Conservation (phyloP, 371 early-diverging fungal genomes). For the Mortierella polycephala region DNA sequence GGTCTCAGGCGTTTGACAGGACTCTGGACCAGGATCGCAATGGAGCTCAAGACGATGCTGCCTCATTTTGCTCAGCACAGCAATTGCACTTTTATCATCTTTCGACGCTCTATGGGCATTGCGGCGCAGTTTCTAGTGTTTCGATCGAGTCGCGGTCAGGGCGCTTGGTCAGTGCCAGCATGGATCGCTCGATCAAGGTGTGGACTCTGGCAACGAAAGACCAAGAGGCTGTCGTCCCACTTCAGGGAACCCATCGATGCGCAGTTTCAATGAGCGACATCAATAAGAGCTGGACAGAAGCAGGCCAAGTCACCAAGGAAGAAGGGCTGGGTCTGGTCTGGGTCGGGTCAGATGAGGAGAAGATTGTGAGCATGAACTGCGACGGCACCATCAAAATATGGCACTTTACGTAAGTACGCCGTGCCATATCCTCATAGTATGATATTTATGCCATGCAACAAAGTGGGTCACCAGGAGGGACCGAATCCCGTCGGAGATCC, state of each 20-base stretch:
- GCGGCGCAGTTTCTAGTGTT: conserved; percentile 49
- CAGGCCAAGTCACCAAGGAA: conserved; percentile 33
- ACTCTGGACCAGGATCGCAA: not conserved
- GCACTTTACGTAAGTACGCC: conserved; percentile 29
- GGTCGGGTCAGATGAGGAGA: conserved; percentile 48
- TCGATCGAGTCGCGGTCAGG: conserved; percentile 44
- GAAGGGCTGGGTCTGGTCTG: conserved; percentile 43
- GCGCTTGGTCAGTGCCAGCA: conserved; percentile 44
- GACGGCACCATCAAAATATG: conserved; percentile 47
- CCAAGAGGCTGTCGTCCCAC: conserved; percentile 2
- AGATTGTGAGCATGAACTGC: conserved; percentile 48
- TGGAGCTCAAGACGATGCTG: no score
- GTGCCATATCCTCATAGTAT: not conserved
- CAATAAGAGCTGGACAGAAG: conserved; percentile 41
- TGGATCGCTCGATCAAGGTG: conserved; percentile 53
- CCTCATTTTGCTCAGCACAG: no score
- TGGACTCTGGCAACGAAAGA: conserved; percentile 28
- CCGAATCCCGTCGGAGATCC: no score
- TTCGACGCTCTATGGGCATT: conserved; percentile 53
- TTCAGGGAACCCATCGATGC: conserved; percentile 25
- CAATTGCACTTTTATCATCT: conserved; percentile 22
- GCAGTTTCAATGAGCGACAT: conserved; percentile 43
- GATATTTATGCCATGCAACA: not conserved
- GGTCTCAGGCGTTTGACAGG: not conserved
- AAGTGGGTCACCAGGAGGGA: no score